Evolutionary conservation across 1,139 yeast species (phyloP), one percentile per base, ranked within the genome.

Genomic region (Wickerhamomyces sp.): DNA sequence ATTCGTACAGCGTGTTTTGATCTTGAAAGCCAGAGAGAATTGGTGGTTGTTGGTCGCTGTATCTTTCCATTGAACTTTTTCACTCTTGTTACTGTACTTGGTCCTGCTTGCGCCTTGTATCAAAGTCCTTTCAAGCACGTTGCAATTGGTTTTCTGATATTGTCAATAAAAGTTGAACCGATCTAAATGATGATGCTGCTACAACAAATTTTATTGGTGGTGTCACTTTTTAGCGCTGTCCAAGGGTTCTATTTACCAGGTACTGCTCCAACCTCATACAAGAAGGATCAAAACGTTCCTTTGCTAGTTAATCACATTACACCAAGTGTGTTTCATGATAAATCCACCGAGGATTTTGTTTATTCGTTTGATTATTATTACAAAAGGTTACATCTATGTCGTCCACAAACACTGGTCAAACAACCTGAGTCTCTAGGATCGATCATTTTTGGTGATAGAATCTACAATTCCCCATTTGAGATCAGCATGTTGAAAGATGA

Each of bases 401-500:
- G 65, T 48, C 99, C 98, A 1, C 83, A 74, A 32, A 53, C 56
- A 10, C 55, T 68, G 27, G 72, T 74, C 56, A 83, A 84, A 56
- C 96, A 89, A 64, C 80, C 89, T 56, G 98, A 91, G 67, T 84
- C 95, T 11, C 73, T 93, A 44, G 99, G 99, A 8, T 84, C 97
- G 1, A 84, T 93, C 53, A 75, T 93, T 47, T 90, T 94, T 65
- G 99, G 99, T 50, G 99, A 93, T 67, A 77, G 99, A 62, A 90
- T 93, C 53, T 90, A 87, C 73, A 84, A 88, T 61, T 89, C 98
- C 9, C 97, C 98, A 3, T 89, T 87, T 60, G 78, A 84, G 46
- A 71, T 93, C 54, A 72, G 76, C 42, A 87, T 93, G 95, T 73
- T 86, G 55, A 76, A 87, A 63, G 76, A 85, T 52, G 76, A 77